Evolutionary conservation across 2,329 filamentous ascomycete genomes (phyloP).

Genomic region (Microsporum audouinii): DNA sequence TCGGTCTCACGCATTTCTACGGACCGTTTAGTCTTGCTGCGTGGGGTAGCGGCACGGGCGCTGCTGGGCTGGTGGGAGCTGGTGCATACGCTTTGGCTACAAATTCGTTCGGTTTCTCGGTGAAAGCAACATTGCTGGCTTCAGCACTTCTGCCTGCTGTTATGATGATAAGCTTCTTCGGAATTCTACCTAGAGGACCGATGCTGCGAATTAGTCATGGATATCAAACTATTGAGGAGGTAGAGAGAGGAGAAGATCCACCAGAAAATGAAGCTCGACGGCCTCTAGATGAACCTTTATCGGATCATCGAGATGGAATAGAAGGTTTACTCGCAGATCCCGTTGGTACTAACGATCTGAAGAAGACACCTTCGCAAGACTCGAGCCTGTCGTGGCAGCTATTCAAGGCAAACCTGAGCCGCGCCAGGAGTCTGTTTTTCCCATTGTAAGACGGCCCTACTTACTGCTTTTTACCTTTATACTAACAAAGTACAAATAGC

Average conservation of each 20-base stretch:
- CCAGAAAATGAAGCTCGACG: not conserved
- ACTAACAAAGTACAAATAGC: conserved; percentile 25
- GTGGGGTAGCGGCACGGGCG: conserved; percentile 88
- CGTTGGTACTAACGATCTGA: conserved; percentile 4
- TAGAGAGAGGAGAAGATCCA: conserved; percentile 21
- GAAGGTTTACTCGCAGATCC: conserved; percentile 22
- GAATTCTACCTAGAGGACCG: conserved; percentile 59
- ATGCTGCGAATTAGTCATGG: conserved; percentile 42
- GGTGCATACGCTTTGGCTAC: conserved; percentile 81
- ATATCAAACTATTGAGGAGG: conserved; percentile 45
- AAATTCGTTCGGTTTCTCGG: conserved; percentile 62
- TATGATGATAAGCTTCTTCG: conserved; percentile 77
- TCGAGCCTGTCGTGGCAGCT: conserved; percentile 22
- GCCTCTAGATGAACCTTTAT: conserved; percentile 26
- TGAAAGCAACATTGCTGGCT: conserved; percentile 61
- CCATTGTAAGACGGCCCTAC: conserved; percentile 43
- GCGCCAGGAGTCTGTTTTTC: conserved; percentile 59
- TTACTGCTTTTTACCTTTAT: conserved; percentile 6
- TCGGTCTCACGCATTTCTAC: conserved; percentile 88
- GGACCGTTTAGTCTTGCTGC: conserved; percentile 74
- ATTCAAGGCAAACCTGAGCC: conserved; percentile 47
- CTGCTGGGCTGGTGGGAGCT: conserved; percentile 74
- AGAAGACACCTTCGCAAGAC: not conserved
- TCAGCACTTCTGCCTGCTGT: conserved; percentile 68
- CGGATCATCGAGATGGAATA: conserved; percentile 21